phyloP scores from a whole-genome alignment of 306 rosid genomes.

The Datisca glomerata region DNA sequence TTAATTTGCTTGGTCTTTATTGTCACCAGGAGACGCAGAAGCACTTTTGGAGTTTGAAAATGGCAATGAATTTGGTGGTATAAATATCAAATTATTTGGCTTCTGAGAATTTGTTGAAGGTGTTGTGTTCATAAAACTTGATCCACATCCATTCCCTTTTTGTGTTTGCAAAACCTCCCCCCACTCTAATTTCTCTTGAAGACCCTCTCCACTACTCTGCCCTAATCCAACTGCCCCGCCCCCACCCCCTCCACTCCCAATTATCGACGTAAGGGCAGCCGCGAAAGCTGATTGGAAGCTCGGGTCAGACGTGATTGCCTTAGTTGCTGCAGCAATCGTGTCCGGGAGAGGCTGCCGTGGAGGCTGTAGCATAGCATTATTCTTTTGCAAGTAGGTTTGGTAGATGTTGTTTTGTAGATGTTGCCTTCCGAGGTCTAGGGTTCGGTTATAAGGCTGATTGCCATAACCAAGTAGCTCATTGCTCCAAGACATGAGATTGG shows the following conservation, averaged over 20 bases:
- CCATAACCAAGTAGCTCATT: slow-evolving; percentile 34
- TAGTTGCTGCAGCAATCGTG: slow-evolving; percentile 78
- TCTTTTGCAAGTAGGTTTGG: slow-evolving; percentile 37
- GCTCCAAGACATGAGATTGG: slow-evolving; percentile 38
- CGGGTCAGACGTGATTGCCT: slow-evolving; percentile 76
- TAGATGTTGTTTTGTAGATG: slow-evolving; percentile 21
- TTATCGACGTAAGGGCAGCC: slow-evolving; percentile 58
- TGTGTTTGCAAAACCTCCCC: slow-evolving; percentile 30
- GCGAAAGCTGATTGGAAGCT: slow-evolving; percentile 78
- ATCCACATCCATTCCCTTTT: slow-evolving; percentile 28
- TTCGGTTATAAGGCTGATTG: slow-evolving; percentile 18
- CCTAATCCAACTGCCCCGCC: slow-evolving; percentile 9
- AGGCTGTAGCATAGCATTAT: slow-evolving; percentile 1
- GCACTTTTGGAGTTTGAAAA: slow-evolving; percentile 48
- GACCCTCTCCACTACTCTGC: slow-evolving; percentile 19
- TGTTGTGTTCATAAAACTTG: slow-evolving; percentile 40
- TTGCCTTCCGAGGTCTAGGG: slow-evolving; percentile 29
- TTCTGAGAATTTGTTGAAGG: slow-evolving; percentile 14
- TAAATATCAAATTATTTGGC: slow-evolving; percentile 27
- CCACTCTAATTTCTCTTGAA: slow-evolving; percentile 30
- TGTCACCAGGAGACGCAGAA: slow-evolving; percentile 42
- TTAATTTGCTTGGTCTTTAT: slow-evolving; percentile 23
- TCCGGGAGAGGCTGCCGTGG: slow-evolving; percentile 18
- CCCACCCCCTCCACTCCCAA: slow-evolving; percentile 25
- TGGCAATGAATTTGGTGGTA: slow-evolving; percentile 38